Percentiles rank a stretch among this genome's conserved stretches.
phyloP scores from a whole-genome alignment of 2,329 filamentous ascomycete genomes.

The Phaeoacremonium minimum region DNA sequence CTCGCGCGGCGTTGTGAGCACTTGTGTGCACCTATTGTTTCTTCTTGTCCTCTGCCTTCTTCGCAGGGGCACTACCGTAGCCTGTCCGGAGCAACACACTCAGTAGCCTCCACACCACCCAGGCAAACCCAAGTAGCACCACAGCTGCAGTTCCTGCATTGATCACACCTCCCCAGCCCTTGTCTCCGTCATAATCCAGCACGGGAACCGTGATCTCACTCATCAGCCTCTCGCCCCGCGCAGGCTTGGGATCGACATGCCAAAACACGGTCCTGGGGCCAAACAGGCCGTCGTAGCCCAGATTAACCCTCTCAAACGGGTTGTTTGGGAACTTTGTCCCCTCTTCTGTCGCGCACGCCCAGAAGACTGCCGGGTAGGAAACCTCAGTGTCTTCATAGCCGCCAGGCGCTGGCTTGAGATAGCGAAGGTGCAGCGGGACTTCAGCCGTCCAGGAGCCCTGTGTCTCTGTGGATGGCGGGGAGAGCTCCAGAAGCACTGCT shows the following conservation, averaged over 20 bases:
- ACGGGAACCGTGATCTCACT: conserved; percentile 62
- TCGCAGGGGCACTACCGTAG: conserved; percentile 17
- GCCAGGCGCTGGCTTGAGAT: conserved; percentile 59
- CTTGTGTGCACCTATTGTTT: no score
- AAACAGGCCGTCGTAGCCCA: conserved; percentile 86
- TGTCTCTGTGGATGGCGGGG: conserved; percentile 39
- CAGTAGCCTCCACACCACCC: conserved; percentile 60
- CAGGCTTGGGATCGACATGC: conserved; percentile 59
- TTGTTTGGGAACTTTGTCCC: conserved; percentile 67
- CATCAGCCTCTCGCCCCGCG: conserved; percentile 33
- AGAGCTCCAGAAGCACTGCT: conserved; percentile 69
- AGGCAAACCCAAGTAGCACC: conserved; percentile 62
- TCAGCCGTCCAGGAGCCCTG: conserved; percentile 56
- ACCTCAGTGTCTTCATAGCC: conserved; percentile 55
- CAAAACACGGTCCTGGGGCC: conserved; percentile 75
- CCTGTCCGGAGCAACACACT: conserved; percentile 28
- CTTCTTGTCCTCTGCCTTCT: conserved; percentile 14
- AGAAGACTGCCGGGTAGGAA: conserved; percentile 83
- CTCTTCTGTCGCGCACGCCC: conserved; percentile 72
- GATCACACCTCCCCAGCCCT: conserved; percentile 42
- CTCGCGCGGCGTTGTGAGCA: no score
- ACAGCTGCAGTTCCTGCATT: conserved; percentile 52
- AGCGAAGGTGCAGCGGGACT: conserved; percentile 82
- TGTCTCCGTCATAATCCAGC: conserved; percentile 48
- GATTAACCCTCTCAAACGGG: conserved; percentile 77